Conservation (phyloP, 495 filamentous ascomycete species). For the Hypoxylon trugodes region DNA sequence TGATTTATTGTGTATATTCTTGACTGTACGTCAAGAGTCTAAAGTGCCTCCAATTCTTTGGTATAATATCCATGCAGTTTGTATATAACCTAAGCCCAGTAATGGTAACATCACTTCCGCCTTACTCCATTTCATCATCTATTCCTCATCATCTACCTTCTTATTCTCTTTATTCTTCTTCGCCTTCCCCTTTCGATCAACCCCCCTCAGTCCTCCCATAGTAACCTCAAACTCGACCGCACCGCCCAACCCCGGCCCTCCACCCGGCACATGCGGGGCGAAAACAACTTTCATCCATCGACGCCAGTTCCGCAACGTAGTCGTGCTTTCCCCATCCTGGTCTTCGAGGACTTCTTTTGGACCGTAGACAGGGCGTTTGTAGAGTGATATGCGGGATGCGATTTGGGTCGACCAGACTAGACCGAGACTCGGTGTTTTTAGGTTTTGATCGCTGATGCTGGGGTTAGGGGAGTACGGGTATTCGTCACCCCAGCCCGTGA, state of each 20-base stretch:
- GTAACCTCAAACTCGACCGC: conserved; percentile 66
- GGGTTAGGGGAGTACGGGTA: conserved; percentile 40
- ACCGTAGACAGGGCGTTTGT: conserved; percentile 64
- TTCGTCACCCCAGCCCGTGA: conserved; percentile 88
- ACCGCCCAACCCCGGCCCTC: conserved; percentile 50
- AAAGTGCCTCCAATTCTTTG: too few species aligned
- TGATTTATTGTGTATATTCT: too few species aligned
- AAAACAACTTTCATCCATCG: conserved; percentile 85
- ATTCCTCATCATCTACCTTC: not conserved
- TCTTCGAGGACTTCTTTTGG: conserved; percentile 26
- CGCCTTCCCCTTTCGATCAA: conserved; percentile 39
- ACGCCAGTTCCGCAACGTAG: conserved; percentile 53
- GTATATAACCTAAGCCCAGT: not conserved
- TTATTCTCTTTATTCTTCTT: conserved; percentile 7
- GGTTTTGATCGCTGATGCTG: conserved; percentile 40
- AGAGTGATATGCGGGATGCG: conserved; percentile 78
- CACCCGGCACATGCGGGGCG: conserved; percentile 68
- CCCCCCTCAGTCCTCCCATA: conserved; percentile 59
- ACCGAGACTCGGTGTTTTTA: conserved; percentile 88
- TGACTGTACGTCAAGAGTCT: too few species aligned
- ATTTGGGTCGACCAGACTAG: conserved; percentile 92
- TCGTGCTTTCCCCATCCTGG: conserved; percentile 27
- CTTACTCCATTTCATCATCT: not conserved
- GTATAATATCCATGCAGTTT: too few species aligned
- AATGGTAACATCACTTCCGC: too few species aligned